Percentiles rank a stretch among this genome's conserved stretches.
phyloP scores from a whole-genome alignment of 805 yeast genomes.

The Lipomyces sp. region DNA sequence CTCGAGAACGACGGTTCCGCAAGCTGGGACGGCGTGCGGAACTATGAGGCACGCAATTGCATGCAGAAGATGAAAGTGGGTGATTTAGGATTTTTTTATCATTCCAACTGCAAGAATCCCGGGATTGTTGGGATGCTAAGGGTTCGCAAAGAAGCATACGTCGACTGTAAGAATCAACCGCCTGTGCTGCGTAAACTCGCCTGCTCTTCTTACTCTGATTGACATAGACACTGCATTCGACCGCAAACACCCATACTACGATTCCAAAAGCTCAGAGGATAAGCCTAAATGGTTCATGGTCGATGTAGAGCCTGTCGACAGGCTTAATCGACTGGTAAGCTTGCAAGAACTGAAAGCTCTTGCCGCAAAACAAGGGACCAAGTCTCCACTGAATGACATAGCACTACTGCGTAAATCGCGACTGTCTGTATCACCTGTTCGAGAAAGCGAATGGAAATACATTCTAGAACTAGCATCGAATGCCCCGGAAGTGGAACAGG shows the following conservation, averaged over 20 bases:
- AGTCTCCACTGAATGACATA: slow-evolving; percentile 41
- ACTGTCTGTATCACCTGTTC: slow-evolving; percentile 52
- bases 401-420: slow-evolving; percentile 49
- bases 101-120: slow-evolving; percentile 53
- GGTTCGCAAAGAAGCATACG: slow-evolving; percentile 36
- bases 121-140: slow-evolving; percentile 46
- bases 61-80: slow-evolving; percentile 48
- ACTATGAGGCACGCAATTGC: slow-evolving; percentile 54
- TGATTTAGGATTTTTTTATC: slow-evolving; percentile 52
- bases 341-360: slow-evolving; percentile 43
- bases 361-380: not conserved
- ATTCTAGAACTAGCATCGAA: slow-evolving; percentile 40
- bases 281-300: slow-evolving; percentile 59
- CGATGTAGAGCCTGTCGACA: slow-evolving; percentile 45
- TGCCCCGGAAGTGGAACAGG: slow-evolving; percentile 23
- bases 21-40: slow-evolving; percentile 61
- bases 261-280: slow-evolving; percentile 44
- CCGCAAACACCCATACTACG: slow-evolving; percentile 46
- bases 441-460: slow-evolving; percentile 43
- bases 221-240: slow-evolving; percentile 40
- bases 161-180: slow-evolving; percentile 32
- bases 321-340: slow-evolving; percentile 45
- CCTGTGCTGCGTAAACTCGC: not conserved
- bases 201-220: not conserved
- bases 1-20: slow-evolving; percentile 37